Percentiles rank a stretch among this genome's conserved stretches.
Conservation (phyloP, 2,329 filamentous ascomycete genomes). For the Fusarium buharicum region DNA sequence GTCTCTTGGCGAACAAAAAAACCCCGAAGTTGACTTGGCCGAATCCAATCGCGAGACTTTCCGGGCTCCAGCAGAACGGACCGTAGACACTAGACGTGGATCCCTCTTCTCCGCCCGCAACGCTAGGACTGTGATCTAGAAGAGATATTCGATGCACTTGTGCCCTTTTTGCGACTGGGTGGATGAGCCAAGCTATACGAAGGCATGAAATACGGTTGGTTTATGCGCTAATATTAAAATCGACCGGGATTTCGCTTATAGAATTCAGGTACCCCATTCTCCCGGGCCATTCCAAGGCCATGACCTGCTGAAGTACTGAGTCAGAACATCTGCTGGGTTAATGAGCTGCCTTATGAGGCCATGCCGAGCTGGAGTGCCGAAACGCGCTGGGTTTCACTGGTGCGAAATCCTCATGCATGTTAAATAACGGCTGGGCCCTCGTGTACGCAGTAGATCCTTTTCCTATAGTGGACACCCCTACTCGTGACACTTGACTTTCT, state of each 20-base stretch:
- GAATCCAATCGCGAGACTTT: neutral
- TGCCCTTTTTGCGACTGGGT: neutral
- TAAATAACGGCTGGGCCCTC: conserved; percentile 31
- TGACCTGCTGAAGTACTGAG: neutral
- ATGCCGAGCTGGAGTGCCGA: neutral
- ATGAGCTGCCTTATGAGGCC: neutral
- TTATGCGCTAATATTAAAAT: neutral
- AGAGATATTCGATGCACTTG: conserved; percentile 3
- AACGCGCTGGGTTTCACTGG: neutral
- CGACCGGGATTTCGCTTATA: neutral
- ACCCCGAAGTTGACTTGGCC: neutral
- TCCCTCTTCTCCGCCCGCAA: neutral
- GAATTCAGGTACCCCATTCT: neutral
- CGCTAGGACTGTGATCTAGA: neutral
- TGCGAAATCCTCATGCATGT: conserved; percentile 10
- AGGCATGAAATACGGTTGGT: neutral
- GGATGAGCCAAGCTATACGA: conserved; percentile 4
- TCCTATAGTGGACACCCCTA: neutral
- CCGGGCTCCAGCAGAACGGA: neutral
- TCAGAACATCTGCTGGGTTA: neutral
- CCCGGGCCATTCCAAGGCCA: neutral
- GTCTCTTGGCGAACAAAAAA: neutral
- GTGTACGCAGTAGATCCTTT: conserved; percentile 3
- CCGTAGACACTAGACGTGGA: conserved; percentile 6
- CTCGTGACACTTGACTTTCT: neutral